Percentiles rank a stretch among this genome's conserved stretches.
Evolutionary conservation across 116 monocot genomes (phyloP).

Genomic region (Dioscorea cayenensis): DNA sequence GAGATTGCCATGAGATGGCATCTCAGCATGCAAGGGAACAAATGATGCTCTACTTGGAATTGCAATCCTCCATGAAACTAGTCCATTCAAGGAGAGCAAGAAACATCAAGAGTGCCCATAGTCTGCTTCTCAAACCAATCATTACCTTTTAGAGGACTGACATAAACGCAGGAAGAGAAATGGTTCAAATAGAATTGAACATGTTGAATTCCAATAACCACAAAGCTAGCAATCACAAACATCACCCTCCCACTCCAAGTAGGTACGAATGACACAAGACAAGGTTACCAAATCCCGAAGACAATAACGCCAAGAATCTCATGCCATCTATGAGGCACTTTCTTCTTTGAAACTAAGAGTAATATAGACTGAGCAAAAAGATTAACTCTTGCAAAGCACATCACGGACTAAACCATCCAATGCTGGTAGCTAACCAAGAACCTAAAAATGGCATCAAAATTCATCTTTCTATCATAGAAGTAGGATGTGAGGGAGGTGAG

Average conservation of each 20-base stretch:
- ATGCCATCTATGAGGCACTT: conserved; percentile 39
- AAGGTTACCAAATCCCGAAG: too few species aligned
- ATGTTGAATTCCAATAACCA: too few species aligned
- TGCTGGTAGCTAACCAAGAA: conserved; percentile 59
- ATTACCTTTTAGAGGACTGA: too few species aligned
- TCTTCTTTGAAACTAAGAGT: conserved; percentile 27
- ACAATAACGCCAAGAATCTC: too few species aligned
- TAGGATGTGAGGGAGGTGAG: conserved; percentile 34
- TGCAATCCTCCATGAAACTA: conserved; percentile 65
- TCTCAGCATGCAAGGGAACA: conserved; percentile 51
- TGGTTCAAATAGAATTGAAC: too few species aligned
- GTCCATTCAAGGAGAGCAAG: conserved; percentile 49
- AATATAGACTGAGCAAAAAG: conserved; percentile 38
- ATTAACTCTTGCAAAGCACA: conserved; percentile 52
- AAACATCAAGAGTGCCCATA: too few species aligned
- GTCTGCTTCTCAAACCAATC: too few species aligned
- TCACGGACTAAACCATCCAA: conserved; percentile 49
- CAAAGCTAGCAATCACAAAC: too few species aligned
- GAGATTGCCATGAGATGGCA: conserved; percentile 33
- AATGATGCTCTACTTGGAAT: conserved; percentile 57
- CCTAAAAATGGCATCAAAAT: conserved; percentile 18
- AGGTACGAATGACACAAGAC: too few species aligned
- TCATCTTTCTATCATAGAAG: conserved; percentile 34
- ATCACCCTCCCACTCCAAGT: too few species aligned
- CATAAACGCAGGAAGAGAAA: too few species aligned